A percentile compares a stretch with the other conserved stretches of the same genome.
Conservation (phyloP, 2,329 filamentous ascomycete species). For the Diplodia mutila region DNA sequence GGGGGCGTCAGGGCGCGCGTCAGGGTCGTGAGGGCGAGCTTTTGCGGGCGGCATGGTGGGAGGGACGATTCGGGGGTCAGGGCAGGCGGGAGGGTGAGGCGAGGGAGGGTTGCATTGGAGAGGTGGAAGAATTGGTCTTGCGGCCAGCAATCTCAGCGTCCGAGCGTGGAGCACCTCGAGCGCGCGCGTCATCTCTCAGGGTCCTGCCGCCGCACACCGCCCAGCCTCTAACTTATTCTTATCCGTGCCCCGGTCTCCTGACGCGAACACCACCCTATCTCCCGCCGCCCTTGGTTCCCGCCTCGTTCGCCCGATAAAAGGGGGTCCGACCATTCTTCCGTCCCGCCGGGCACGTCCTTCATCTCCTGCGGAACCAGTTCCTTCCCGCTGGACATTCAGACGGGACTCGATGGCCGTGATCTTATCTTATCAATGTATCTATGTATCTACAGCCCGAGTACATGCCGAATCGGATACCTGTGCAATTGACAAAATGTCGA, state of each 20-base stretch:
- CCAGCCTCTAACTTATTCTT: too few relatives aligned
- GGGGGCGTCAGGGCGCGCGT: constrained; percentile 38
- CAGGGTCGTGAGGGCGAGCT: constrained; percentile 42
- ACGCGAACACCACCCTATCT: background rate
- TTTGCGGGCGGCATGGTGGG: constrained; percentile 42
- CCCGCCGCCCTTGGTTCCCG: background rate
- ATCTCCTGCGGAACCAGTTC: background rate
- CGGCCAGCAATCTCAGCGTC: constrained; percentile 17
- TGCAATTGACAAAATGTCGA: too few relatives aligned
- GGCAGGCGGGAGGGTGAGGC: background rate
- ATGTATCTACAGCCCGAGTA: background rate
- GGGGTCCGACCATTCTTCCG: background rate
- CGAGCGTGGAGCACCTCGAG: background rate
- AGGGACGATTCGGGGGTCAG: background rate
- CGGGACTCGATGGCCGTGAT: too few relatives aligned
- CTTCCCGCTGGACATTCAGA: too few relatives aligned
- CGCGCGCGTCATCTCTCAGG: constrained; percentile 16
- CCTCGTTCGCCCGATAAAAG: background rate
- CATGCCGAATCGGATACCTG: background rate
- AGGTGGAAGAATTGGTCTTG: constrained; percentile 17
- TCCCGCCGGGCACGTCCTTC: background rate
- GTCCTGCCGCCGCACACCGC: background rate
- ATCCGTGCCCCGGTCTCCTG: background rate
- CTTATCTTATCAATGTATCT: background rate
- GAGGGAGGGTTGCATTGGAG: constrained; percentile 18